Conservation (phyloP, 2,329 filamentous ascomycete species). For the Colletotrichum siamense region DNA sequence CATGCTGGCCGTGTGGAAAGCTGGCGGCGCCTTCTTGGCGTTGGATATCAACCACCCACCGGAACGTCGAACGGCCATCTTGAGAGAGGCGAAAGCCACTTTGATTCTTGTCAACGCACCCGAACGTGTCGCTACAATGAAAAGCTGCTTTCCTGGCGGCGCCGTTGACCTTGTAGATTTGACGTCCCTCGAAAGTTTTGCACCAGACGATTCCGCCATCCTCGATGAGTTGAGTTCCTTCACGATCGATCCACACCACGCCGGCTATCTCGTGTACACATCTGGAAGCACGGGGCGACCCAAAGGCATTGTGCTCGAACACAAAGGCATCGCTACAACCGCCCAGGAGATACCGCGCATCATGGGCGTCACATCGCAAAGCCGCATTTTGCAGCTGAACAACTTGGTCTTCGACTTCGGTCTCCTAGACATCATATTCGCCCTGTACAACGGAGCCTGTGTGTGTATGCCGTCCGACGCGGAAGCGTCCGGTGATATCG, state of each 20-base stretch:
- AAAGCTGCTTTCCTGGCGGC: neutral
- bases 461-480: neutral
- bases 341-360: neutral
- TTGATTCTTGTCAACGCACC: neutral
- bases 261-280: neutral
- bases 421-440: neutral
- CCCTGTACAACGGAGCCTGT: neutral
- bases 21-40: neutral
- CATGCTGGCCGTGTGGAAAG: neutral
- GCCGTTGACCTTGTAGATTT: neutral
- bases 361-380: neutral
- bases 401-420: neutral
- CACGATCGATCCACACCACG: neutral
- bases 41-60: neutral
- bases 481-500: neutral
- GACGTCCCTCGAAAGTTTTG: fast-evolving
- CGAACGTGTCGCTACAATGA: fast-evolving
- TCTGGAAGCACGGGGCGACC: neutral
- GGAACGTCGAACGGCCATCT: neutral
- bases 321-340: neutral
- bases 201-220: fast-evolving
- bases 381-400: neutral
- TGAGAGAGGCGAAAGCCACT: neutral
- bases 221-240: neutral
- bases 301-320: neutral